Percentiles rank a stretch among this genome's conserved stretches.
Evolutionary conservation across 305 asterid species (phyloP).

Genomic region (Caryopteris hybrid): DNA sequence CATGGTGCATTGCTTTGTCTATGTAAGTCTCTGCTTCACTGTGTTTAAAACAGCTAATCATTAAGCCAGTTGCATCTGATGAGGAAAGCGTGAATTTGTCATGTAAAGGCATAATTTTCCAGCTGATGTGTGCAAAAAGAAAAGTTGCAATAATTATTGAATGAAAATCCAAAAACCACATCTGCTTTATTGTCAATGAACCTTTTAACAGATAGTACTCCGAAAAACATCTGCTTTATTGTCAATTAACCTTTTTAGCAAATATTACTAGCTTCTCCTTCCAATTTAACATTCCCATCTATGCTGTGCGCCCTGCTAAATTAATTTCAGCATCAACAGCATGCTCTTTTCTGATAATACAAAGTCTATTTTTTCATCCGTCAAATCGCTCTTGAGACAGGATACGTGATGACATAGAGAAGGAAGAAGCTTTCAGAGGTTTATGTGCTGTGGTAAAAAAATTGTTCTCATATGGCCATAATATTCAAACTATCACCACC

Average conservation of each 20-base stretch:
- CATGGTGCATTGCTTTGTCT: slow-evolving; percentile 94
- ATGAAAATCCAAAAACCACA: neutral
- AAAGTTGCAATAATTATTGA: neutral
- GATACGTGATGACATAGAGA: slow-evolving; percentile 97
- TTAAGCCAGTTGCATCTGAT: neutral
- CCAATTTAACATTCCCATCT: neutral
- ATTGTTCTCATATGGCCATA: slow-evolving; percentile 8
- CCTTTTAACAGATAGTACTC: neutral
- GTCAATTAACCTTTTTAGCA: neutral
- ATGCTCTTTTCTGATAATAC: neutral
- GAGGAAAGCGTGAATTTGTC: neutral
- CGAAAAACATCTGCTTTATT: neutral
- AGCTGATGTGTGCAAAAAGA: slow-evolving; percentile 5
- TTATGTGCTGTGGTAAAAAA: slow-evolving; percentile 82
- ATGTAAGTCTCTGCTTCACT: slow-evolving; percentile 47
- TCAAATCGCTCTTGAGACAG: slow-evolving; percentile 32
- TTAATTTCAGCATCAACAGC: neutral
- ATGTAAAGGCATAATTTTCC: neutral
- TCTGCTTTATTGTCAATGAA: neutral
- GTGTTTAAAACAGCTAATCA: neutral
- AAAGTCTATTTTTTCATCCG: neutral
- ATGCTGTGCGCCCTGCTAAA: neutral
- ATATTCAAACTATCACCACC: neutral
- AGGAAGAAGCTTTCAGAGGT: slow-evolving; percentile 96
- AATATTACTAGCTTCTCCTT: neutral